A percentile compares a stretch with the other conserved stretches of the same genome.
Conservation (phyloP, 169 alveolate genomes). For the Cardiosporidium cionae region DNA sequence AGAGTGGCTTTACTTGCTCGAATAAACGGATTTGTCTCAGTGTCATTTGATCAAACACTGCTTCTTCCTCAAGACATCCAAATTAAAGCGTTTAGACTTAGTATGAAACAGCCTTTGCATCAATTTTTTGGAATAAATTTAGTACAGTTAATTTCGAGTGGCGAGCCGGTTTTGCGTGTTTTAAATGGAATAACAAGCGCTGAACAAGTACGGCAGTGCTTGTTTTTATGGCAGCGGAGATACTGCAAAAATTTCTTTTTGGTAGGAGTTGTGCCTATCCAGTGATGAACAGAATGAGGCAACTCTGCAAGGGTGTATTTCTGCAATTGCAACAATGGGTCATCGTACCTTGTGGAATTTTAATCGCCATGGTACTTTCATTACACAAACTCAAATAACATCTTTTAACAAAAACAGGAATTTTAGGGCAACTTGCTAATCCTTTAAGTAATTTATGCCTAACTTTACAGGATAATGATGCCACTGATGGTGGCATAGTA, state of each 20-base stretch:
- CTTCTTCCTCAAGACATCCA: constrained; percentile 48
- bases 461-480: constrained; percentile 55
- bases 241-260: neutral
- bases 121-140: constrained; percentile 72
- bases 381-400: neutral
- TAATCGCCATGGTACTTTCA: constrained; percentile 11
- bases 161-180: constrained; percentile 65
- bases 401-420: neutral
- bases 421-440: constrained; percentile 25
- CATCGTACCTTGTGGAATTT: constrained; percentile 29
- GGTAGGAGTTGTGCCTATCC: neutral
- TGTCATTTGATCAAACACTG: constrained; percentile 46
- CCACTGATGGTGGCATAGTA: constrained; percentile 57
- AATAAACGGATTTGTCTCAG: too few relatives aligned
- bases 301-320: neutral
- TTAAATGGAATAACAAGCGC: constrained; percentile 76
- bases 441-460: constrained; percentile 55
- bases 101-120: constrained; percentile 62
- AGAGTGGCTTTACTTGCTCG: too few relatives aligned
- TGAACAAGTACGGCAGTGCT: constrained; percentile 7
- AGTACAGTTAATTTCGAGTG: constrained; percentile 64
- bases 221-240: neutral
- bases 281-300: neutral
- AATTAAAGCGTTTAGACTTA: constrained; percentile 54
- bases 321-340: constrained; percentile 3